These are phyloP conservation scores for Epichloe gansuensis DNA, from an alignment of 2,329 filamentous ascomycete genomes.

Conservation along the genomic window DNA sequence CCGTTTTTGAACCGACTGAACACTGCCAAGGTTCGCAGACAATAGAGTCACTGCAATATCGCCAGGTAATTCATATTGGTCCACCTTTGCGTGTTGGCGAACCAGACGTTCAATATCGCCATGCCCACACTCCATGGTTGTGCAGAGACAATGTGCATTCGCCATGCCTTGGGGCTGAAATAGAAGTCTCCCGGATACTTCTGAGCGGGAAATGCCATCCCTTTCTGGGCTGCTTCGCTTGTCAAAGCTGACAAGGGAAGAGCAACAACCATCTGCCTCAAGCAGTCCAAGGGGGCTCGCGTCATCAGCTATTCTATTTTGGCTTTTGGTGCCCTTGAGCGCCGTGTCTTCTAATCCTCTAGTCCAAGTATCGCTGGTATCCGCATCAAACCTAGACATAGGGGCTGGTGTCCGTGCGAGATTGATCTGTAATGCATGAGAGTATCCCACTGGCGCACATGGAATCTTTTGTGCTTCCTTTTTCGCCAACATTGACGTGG, in stretches of 20 bases:
- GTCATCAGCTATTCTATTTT: neutral
- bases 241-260: neutral
- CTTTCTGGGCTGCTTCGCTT: neutral
- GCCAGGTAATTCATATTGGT: neutral
- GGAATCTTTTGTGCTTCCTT: neutral
- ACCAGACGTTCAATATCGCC: neutral
- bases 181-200: neutral
- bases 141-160: neutral
- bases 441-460: neutral
- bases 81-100: neutral
- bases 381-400: neutral
- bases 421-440: constrained; percentile 1
- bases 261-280: neutral
- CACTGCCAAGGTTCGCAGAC: neutral
- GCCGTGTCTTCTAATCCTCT: neutral
- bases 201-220: neutral
- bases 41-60: neutral
- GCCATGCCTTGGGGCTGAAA: neutral
- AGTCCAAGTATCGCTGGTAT: neutral
- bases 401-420: constrained; percentile 4
- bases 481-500: neutral
- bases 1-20: constrained; percentile 1
- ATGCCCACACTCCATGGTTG: neutral
- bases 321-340: neutral
- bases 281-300: neutral